Evolutionary conservation across 1,139 yeast genomes (phyloP), one percentile per base, ranked within the genome.

Genomic region (Suhomyces terraborum): DNA sequence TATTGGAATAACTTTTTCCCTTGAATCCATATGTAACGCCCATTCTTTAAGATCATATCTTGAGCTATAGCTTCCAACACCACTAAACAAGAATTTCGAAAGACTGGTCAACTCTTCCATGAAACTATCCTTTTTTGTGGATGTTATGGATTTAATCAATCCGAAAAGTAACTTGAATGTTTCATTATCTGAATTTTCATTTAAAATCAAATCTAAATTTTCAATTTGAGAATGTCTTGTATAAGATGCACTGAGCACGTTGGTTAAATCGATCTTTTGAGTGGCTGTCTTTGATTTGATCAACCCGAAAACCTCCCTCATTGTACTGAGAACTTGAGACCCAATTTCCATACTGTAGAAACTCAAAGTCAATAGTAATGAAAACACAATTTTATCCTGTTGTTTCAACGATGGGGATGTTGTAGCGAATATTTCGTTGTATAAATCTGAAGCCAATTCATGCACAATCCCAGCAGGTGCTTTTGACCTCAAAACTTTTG

Each of bases 331-430:
- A 33, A 59, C 61, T n/a, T 54, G 55, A 1, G 43, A 39, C 0
- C 71, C 69, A 32, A 62, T 55, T 28, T 63, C 64, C 28, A 55
- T 46, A 2, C 47, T 41, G 43, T 64, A 54, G 42, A 49, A 67
- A n/a, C 55, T 40, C 14, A 65, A 49, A 0, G 66, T 53, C 39
- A 81, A 58, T 2, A 69, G 51, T 19, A 77, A 34, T 0, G 76
- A 78, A 35, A 85, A 63, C 0, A 72, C 56, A 1, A 69, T 57
- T 41, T 68, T 72, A 52, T 85, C 88, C 7, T 54, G 50, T 31
- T 68, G 67, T n/a, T 66, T 61, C 40, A 88, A 62, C 1, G 86
- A 74, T 1, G 77, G 66, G 0, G 84, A 64, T 6, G 77, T 61
- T 2, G 64, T 53, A 1, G 71, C 64, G 54, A 65, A 84, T 0